These are phyloP conservation scores for Gilbertella persicaria DNA, from an alignment of 371 early-diverging fungal genomes.

Conservation along the genomic window DNA sequence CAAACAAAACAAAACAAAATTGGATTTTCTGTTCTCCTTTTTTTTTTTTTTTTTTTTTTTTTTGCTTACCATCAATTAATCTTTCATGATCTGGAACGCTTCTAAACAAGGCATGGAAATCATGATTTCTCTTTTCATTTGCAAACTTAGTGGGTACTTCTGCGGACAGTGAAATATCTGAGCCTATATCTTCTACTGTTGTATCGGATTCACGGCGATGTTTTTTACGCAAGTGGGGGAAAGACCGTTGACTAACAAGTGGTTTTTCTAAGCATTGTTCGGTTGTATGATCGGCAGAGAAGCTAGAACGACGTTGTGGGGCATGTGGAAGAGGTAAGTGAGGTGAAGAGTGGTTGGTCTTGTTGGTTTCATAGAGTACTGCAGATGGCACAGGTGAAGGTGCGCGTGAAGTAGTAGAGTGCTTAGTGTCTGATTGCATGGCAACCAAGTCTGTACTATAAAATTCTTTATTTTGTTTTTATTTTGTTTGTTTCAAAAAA, in stretches of 20 bases:
- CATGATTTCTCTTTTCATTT: constrained; percentile 47
- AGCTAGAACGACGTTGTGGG: neutral
- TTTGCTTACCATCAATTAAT: constrained; percentile 52
- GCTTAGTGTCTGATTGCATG: no score
- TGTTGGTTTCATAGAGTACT: neutral
- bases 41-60: neutral
- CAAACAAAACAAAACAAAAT: neutral
- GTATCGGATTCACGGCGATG: constrained; percentile 3
- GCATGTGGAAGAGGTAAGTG: neutral
- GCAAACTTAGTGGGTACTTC: constrained; percentile 8
- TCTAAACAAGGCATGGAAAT: constrained; percentile 58
- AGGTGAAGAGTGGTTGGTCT: neutral
- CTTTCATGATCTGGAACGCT: constrained; percentile 57
- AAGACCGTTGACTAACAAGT: neutral
- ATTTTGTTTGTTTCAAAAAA: no score
- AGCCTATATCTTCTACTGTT: neutral
- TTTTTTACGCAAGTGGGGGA: neutral
- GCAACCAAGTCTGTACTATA: no score
- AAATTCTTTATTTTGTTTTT: no score
- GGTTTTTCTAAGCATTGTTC: neutral
- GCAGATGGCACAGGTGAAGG: constrained; percentile 6
- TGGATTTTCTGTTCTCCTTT: no score
- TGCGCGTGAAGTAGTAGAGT: constrained; percentile 3
- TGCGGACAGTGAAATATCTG: neutral
- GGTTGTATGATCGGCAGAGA: neutral